Percentiles rank a stretch among this genome's conserved stretches.
These are phyloP conservation scores for Ceratocystis papillata DNA, from an alignment of 2,329 filamentous ascomycete genomes.

Conservation along the genomic window DNA sequence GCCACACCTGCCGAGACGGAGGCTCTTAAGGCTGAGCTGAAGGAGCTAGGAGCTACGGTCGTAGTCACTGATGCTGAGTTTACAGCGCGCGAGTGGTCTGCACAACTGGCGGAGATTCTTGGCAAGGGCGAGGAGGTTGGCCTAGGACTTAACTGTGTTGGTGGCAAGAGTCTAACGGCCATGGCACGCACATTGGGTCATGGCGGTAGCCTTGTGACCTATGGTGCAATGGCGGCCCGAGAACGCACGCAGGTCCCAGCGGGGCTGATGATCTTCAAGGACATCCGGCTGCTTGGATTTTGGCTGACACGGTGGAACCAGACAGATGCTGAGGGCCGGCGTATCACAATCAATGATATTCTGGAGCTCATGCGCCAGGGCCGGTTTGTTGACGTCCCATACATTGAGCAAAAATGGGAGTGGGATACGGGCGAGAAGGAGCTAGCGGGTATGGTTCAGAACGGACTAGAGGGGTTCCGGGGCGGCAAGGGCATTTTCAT, in stretches of 20 bases:
- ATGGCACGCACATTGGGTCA: constrained; percentile 63
- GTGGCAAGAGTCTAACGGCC: constrained; percentile 69
- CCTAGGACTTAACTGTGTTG: constrained; percentile 85
- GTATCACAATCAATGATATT: constrained; percentile 73
- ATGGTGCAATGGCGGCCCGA: constrained; percentile 78
- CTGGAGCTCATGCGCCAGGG: constrained; percentile 62
- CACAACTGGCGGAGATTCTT: constrained; percentile 52
- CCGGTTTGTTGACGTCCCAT: constrained; percentile 71
- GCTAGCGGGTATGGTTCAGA: constrained; percentile 65
- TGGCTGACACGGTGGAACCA: constrained; percentile 91
- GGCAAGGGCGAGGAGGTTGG: constrained; percentile 60
- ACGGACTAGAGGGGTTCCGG: constrained; percentile 72
- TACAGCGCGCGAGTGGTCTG: constrained; percentile 47
- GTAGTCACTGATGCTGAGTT: constrained; percentile 49
- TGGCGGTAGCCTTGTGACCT: constrained; percentile 72
- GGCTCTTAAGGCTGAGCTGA: constrained; percentile 43
- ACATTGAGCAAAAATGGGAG: constrained; percentile 72
- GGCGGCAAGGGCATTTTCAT: constrained; percentile 84
- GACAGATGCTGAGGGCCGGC: constrained; percentile 59
- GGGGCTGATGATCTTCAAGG: constrained; percentile 83
- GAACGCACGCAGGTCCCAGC: constrained; percentile 74
- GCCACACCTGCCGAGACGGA: constrained; percentile 53
- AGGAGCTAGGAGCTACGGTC: constrained; percentile 44
- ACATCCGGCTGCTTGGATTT: constrained; percentile 81
- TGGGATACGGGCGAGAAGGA: constrained; percentile 64